Conservation (phyloP, 2,329 filamentous ascomycete genomes). For the Gliomastix tumulicola region DNA sequence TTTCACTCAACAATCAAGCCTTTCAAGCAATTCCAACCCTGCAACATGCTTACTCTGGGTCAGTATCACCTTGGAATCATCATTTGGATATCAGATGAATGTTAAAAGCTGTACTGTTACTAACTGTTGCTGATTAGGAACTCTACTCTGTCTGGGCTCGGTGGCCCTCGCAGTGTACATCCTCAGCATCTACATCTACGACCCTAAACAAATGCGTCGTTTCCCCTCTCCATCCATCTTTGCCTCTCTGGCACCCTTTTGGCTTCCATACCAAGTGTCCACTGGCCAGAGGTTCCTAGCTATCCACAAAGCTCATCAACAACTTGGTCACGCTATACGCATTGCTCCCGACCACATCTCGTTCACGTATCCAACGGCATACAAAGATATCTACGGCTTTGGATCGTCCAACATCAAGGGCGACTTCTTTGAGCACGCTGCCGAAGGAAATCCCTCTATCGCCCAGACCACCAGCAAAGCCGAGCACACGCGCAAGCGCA, state of each 20-base stretch:
- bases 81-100: too few relatives aligned
- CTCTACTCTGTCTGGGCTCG: too few relatives aligned
- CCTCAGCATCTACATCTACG: too few relatives aligned
- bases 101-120: too few relatives aligned
- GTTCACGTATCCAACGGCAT: conserved; percentile 24
- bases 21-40: too few relatives aligned
- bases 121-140: too few relatives aligned
- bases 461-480: conserved; percentile 2
- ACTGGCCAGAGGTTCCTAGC: conserved; percentile 1
- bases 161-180: too few relatives aligned
- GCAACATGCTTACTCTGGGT: too few relatives aligned
- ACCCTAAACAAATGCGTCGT: conserved; percentile 2
- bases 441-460: conserved; percentile 1
- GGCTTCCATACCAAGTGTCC: conserved; percentile 1
- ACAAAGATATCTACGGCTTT: conserved; percentile 31
- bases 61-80: too few relatives aligned
- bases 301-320: conserved; percentile 17
- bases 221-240: conserved; percentile 2
- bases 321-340: conserved; percentile 30
- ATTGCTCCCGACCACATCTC: conserved; percentile 30
- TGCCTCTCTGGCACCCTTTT: too few relatives aligned
- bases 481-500: conserved; percentile 2
- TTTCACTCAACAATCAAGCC: too few relatives aligned
- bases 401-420: conserved; percentile 8
- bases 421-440: conserved; percentile 6